Conservation (phyloP, 2,329 filamentous ascomycete genomes). For the Pseudogymnoascus sp. region DNA sequence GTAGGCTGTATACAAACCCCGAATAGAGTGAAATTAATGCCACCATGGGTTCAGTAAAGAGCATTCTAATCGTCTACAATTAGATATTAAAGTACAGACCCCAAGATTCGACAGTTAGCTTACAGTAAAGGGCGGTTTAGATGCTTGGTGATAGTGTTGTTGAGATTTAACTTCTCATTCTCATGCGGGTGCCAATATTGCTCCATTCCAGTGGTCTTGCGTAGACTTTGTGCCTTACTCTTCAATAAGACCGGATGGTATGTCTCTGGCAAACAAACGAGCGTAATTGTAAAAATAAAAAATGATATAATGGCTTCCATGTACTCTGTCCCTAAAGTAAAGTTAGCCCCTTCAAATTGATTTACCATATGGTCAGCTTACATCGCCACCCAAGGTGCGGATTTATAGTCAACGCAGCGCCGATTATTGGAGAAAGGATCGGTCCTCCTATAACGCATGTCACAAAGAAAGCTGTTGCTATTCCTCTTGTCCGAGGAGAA, state of each 20-base stretch:
- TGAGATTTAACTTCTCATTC: conserved; percentile 20
- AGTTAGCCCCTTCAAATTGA: conserved; percentile 35
- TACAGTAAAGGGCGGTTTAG: conserved; percentile 26
- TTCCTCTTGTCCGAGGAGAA: conserved; percentile 42
- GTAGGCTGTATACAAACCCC: conserved; percentile 60
- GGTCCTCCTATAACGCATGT: conserved; percentile 61
- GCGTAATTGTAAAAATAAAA: no score
- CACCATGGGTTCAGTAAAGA: conserved; percentile 53
- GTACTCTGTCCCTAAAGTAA: no score
- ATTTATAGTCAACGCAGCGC: conserved; percentile 24
- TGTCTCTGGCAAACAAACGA: no score
- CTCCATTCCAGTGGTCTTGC: conserved; percentile 29
- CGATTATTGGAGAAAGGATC: conserved; percentile 29
- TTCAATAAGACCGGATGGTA: no score
- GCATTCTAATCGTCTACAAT: conserved; percentile 30
- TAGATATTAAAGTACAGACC: no score
- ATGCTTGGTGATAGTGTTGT: conserved; percentile 26
- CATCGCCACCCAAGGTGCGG: conserved; percentile 34
- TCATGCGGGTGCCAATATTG: conserved; percentile 23
- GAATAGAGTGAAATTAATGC: conserved; percentile 64
- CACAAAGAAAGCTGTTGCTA: conserved; percentile 58
- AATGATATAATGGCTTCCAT: no score
- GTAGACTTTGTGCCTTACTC: conserved; percentile 17
- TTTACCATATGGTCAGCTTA: conserved; percentile 30
- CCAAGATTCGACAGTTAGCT: neutral